Percentiles rank a stretch among this genome's conserved stretches.
These are phyloP conservation scores for Penicillium sp. DNA, from an alignment of 2,329 filamentous ascomycete genomes.

Conservation along the genomic window DNA sequence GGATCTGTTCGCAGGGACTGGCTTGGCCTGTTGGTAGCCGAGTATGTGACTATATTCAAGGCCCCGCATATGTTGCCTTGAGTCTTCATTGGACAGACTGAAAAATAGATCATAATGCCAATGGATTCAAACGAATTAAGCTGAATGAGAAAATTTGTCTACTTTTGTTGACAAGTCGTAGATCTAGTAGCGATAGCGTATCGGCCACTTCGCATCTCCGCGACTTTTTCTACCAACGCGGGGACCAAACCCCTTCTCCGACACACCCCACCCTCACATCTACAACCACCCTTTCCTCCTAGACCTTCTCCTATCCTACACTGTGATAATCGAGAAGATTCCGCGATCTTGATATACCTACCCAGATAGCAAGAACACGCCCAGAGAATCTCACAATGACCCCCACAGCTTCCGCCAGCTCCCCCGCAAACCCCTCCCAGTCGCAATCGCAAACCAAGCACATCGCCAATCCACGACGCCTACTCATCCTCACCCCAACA, in stretches of 20 bases:
- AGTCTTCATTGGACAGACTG: neutral
- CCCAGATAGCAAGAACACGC: neutral
- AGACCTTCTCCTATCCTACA: neutral
- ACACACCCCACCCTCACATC: neutral
- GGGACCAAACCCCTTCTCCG: constrained; percentile 18
- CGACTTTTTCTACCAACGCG: constrained; percentile 27
- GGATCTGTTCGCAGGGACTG: neutral
- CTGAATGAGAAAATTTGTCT: too few relatives aligned
- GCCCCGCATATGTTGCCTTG: neutral
- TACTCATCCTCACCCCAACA: constrained; percentile 49
- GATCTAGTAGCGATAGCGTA: neutral
- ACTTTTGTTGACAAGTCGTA: neutral
- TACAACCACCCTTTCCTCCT: neutral
- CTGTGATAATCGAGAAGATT: too few relatives aligned
- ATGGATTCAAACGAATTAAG: constrained; percentile 1
- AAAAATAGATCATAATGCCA: constrained; percentile 8
- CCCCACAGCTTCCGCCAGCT: constrained; percentile 16
- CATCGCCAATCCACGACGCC: constrained; percentile 49
- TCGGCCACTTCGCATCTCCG: constrained; percentile 21
- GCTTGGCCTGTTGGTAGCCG: neutral
- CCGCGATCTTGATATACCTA: too few relatives aligned
- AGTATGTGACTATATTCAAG: neutral
- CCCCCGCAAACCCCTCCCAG: constrained; percentile 18
- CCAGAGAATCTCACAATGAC: constrained; percentile 21
- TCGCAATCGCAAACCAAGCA: constrained; percentile 23